Evolutionary conservation across 106 monocot species (phyloP).

Genomic region (Phalaenopsis equestris): DNA sequence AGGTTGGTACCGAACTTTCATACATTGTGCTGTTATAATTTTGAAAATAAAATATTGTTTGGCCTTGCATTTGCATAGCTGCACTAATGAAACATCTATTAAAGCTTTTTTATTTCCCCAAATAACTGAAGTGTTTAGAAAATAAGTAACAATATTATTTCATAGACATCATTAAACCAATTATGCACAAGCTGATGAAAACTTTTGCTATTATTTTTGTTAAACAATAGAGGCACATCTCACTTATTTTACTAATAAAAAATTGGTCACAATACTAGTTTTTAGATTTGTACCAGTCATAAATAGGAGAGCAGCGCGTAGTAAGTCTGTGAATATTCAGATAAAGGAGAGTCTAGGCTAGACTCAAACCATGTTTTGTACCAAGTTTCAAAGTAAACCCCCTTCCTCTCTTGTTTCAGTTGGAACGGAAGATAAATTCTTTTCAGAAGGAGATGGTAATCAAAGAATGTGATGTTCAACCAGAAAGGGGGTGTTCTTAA

Average conservation of each 20-base stretch:
- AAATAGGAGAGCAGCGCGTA: not conserved
- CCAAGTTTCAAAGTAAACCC: not conserved
- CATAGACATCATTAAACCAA: not conserved
- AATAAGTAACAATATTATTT: not conserved
- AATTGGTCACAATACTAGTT: not conserved
- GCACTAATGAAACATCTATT: not conserved
- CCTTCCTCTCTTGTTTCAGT: not conserved
- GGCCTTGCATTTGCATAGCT: not conserved
- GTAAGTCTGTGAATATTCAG: not conserved
- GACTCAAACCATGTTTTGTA: too few relatives aligned
- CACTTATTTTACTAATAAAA: not conserved
- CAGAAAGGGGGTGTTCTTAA: not conserved
- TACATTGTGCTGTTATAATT: not conserved
- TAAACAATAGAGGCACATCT: too few relatives aligned
- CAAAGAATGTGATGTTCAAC: not conserved
- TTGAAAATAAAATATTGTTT: not conserved
- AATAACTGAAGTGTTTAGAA: too few relatives aligned
- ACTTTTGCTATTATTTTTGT: not conserved
- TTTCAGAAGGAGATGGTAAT: not conserved
- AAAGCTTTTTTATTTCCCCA: not conserved
- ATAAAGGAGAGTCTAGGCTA: not conserved
- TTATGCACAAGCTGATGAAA: not conserved
- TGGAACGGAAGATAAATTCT: conserved; percentile 2
- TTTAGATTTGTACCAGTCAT: too few relatives aligned
- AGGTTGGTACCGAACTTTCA: not conserved